Evolutionary conservation across 108 stramenopile species (phyloP).

Genomic region (Skeletonema grethae): DNA sequence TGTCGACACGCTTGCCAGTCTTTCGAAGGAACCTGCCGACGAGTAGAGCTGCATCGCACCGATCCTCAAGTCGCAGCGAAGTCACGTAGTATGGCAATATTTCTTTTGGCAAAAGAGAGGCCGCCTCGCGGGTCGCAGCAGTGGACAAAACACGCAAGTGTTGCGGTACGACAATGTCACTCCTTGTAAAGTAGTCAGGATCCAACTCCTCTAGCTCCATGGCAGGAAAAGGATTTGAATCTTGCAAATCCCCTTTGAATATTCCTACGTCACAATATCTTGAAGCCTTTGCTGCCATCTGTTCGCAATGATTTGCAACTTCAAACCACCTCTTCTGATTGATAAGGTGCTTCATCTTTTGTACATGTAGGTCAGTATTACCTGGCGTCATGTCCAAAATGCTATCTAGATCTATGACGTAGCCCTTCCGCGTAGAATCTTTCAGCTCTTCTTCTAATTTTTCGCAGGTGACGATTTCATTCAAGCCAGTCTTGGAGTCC

Average conservation of each 20-base stretch:
- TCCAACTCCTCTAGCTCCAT: conserved; percentile 21
- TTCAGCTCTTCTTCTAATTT: conserved; percentile 1
- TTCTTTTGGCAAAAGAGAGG: conserved; percentile 25
- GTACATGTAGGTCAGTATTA: conserved; percentile 14
- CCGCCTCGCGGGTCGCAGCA: conserved; percentile 39
- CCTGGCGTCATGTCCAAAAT: conserved; percentile 32
- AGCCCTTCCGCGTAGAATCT: neutral
- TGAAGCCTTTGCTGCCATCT: conserved; percentile 19
- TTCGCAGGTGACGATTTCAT: neutral
- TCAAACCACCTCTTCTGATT: conserved; percentile 29
- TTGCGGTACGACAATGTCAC: conserved; percentile 10
- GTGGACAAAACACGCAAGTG: conserved; percentile 23
- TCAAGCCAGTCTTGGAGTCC: conserved; percentile 11
- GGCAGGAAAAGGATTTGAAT: conserved; percentile 10
- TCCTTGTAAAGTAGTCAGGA: conserved; percentile 25
- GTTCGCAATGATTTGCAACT: conserved; percentile 47
- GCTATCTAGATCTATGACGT: conserved; percentile 10
- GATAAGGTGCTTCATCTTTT: conserved; percentile 27
- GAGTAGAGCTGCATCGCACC: conserved; percentile 19
- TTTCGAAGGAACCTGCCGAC: conserved; percentile 18
- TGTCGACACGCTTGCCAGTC: neutral
- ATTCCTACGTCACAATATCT: conserved; percentile 21
- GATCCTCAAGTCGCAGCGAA: conserved; percentile 43
- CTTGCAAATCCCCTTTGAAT: conserved; percentile 28
- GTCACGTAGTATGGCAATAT: conserved; percentile 36